Evolutionary conservation across 2,329 filamentous ascomycete species (phyloP).

Genomic region (Lasiodiplodia sp.): DNA sequence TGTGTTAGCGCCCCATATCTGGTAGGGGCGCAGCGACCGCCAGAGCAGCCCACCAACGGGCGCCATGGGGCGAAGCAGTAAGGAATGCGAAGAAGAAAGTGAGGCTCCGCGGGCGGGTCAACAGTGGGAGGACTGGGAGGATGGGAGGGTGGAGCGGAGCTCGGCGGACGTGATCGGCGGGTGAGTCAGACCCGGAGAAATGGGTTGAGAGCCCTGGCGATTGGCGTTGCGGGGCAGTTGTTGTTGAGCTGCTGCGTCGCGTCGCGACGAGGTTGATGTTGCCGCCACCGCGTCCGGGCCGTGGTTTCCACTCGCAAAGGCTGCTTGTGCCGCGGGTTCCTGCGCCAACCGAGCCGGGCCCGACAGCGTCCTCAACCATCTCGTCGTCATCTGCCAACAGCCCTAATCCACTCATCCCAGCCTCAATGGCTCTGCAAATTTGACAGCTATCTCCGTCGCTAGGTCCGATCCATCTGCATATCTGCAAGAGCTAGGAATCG

Average conservation of each 20-base stretch:
- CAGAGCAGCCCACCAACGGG: conserved; percentile 68
- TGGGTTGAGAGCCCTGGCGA: not conserved
- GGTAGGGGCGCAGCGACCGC: conserved; percentile 72
- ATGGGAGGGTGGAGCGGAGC: conserved; percentile 2
- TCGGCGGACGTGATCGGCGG: conserved; percentile 14
- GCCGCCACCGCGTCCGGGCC: not conserved
- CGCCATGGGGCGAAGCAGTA: conserved; percentile 44
- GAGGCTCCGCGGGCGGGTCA: conserved; percentile 5
- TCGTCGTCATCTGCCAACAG: not conserved
- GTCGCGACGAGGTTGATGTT: not conserved
- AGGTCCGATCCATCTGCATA: not conserved
- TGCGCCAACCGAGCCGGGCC: conserved; percentile 17
- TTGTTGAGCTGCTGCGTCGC: conserved; percentile 10
- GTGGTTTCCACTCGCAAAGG: not conserved
- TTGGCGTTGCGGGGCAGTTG: not conserved
- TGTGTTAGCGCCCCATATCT: conserved; percentile 85
- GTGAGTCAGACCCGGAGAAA: conserved; percentile 4
- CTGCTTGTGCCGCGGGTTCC: not conserved
- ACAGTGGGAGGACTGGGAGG: not conserved
- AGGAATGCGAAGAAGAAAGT: not conserved
- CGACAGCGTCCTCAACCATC: not conserved
- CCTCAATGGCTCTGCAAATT: conserved; percentile 10
- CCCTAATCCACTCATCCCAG: conserved; percentile 5
- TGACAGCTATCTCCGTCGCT: not conserved
- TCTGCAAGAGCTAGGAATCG: not conserved